Conservation (phyloP, 352 stramenopile genomes). For the Phytophthora ohioensis region DNA sequence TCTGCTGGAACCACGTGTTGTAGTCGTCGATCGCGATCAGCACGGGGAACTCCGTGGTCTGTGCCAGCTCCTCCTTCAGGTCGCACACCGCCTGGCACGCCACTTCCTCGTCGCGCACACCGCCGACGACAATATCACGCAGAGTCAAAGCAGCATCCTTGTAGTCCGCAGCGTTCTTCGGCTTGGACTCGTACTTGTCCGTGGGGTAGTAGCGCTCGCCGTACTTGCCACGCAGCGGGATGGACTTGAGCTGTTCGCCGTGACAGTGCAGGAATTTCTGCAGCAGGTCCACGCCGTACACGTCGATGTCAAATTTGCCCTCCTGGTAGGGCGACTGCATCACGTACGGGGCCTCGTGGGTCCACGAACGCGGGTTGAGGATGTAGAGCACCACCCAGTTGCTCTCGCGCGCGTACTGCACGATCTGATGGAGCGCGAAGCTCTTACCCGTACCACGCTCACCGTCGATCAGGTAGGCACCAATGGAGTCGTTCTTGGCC, state of each 20-base stretch:
- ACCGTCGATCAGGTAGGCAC: conserved; percentile 81
- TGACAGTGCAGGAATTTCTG: conserved; percentile 85
- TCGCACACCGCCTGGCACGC: conserved; percentile 84
- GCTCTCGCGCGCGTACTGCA: conserved; percentile 87
- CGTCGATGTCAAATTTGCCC: conserved; percentile 89
- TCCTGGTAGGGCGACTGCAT: conserved; percentile 83
- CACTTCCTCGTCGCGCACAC: conserved; percentile 85
- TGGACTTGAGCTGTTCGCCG: conserved; percentile 67
- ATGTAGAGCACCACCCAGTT: conserved; percentile 90
- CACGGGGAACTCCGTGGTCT: conserved; percentile 86
- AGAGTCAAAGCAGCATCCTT: conserved; percentile 73
- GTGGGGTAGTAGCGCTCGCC: conserved; percentile 84
- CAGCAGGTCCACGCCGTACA: conserved; percentile 81
- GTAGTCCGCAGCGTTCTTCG: conserved; percentile 66
- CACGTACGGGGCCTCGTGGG: conserved; percentile 82
- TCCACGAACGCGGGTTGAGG: conserved; percentile 80
- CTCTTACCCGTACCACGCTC: conserved; percentile 86
- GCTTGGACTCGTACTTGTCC: conserved; percentile 71
- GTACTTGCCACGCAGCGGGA: conserved; percentile 77
- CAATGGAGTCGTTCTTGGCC: conserved; percentile 53
- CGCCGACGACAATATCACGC: conserved; percentile 80
- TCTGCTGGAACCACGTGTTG: conserved; percentile 90
- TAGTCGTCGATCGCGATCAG: conserved; percentile 91
- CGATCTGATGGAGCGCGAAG: conserved; percentile 87
- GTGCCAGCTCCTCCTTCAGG: conserved; percentile 76